Evolutionary conservation across 352 stramenopile genomes (phyloP), one percentile per base, ranked within the genome.

Genomic region (Phytophthora brassicae): DNA sequence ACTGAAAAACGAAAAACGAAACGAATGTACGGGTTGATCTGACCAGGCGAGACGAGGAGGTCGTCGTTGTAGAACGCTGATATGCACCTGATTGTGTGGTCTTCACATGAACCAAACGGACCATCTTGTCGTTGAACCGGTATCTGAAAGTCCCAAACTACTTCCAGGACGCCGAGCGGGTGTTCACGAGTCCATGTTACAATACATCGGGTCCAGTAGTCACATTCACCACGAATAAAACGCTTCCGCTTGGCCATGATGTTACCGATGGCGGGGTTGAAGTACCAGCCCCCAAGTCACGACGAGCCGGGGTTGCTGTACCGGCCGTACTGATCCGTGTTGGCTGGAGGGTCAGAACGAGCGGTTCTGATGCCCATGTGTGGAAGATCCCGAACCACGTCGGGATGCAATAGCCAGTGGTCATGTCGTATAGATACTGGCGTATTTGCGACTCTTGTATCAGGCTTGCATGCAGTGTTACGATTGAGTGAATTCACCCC

Each of bases 311-410:
- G 35, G 48, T 66, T 52, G 8, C 36, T 69, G 49, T 59, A 64
- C 3, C 60, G 65, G n/a, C 60, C 65, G 36, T 64, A 69, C 43
- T 58, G 43, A 29, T 76, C 64, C 4, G 45, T 68, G 7, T 29
- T 31, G 12, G 38, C 45, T 1, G 60, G 46, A 6, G 50, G 51
- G 39, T 72, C 64, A 47, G 64, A 73, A 2, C 68, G 68, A 22
- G 54, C 61, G 19, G 64, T 64, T 4, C 63, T 0, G 63, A 56
- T 1, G 71, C 60, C 71, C 63, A 76, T 12, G 64, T 67, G 17
- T 79, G 67, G 50, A 67, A 74, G 33, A 79, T 62, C 9, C 64
- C 68, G 22, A 54, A 75, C 68, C 66, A 74, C n/a, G 35, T 59
- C 13, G 64, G 63, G 38, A 74, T 74, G 24, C 65, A 74, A 17